These are phyloP conservation scores for Chrysosporium keratinophilum DNA, from an alignment of 2,329 filamentous ascomycete species.

Conservation along the genomic window DNA sequence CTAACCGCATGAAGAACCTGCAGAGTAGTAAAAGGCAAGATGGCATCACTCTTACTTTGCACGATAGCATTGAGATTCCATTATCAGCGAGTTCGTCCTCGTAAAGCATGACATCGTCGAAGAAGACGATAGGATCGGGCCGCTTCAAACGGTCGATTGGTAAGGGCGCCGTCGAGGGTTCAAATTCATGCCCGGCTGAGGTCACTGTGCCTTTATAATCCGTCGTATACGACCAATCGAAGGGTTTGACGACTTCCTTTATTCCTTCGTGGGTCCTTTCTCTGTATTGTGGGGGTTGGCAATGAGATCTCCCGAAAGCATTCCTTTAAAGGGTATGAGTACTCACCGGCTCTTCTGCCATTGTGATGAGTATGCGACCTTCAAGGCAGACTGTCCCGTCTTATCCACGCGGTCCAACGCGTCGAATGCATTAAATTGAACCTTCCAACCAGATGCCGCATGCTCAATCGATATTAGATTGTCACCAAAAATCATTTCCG, in stretches of 20 bases:
- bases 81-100: conserved; percentile 98
- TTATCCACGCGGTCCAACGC: conserved; percentile 90
- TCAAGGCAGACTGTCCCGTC: conserved; percentile 79
- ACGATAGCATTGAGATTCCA: conserved; percentile 79
- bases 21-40: conserved; percentile 72
- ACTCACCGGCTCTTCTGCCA: conserved; percentile 61
- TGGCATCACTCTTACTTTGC: conserved; percentile 89
- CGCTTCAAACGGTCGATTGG: conserved; percentile 77
- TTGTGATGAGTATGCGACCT: conserved; percentile 82
- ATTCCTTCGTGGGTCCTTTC: conserved; percentile 74
- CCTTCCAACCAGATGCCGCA: conserved; percentile 60
- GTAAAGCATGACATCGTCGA: conserved; percentile 90
- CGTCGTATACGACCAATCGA: conserved; percentile 96
- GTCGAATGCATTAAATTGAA: conserved; percentile 75
- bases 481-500: conserved; percentile 99
- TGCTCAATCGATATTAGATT: conserved; percentile 73
- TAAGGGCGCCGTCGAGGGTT: conserved; percentile 48
- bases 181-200: conserved; percentile 29
- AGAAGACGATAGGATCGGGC: conserved; percentile 90
- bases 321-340: conserved; percentile 34
- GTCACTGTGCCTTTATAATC: conserved; percentile 61
- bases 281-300: conserved; percentile 35
- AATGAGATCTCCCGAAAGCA: neutral
- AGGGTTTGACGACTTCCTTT: conserved; percentile 87
- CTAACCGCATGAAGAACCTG: conserved; percentile 84